These are phyloP conservation scores for Rhizopogon parksii DNA, from an alignment of 1,284 basidiomycete genomes.

Conservation along the genomic window DNA sequence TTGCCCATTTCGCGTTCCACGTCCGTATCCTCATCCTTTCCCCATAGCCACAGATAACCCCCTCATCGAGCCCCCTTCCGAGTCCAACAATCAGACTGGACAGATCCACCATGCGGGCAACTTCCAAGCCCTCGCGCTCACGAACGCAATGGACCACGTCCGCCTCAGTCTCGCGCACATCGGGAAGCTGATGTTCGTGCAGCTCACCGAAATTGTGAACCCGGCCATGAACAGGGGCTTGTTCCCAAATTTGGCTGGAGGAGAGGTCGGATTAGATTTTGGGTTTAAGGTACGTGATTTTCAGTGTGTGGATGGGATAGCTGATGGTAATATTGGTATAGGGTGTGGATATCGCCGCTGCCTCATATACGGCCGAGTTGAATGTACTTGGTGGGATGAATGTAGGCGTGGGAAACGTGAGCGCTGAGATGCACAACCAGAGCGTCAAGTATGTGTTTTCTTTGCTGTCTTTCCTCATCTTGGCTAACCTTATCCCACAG, in stretches of 20 bases:
- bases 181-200: conserved; percentile 78
- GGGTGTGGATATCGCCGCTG: conserved; percentile 79
- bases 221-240: conserved; percentile 78
- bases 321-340: background rate
- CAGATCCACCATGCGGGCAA: conserved; percentile 78
- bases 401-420: conserved; percentile 80
- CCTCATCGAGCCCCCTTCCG: conserved; percentile 22
- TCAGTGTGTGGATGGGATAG: background rate
- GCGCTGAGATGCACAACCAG: conserved; percentile 85
- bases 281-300: conserved; percentile 48
- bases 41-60: conserved; percentile 24
- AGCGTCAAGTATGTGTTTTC: conserved; percentile 63
- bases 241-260: conserved; percentile 75
- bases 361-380: conserved; percentile 76
- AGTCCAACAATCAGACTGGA: conserved; percentile 54
- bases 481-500: conserved; percentile 30
- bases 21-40: background rate
- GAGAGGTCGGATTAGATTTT: conserved; percentile 79
- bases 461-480: conserved; percentile 1
- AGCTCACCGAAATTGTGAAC: conserved; percentile 79
- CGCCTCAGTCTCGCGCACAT: conserved; percentile 76
- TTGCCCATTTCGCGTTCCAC: conserved; percentile 6
- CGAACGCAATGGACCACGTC: conserved; percentile 85
- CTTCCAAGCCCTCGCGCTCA: conserved; percentile 83
- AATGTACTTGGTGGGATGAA: conserved; percentile 74